Evolutionary conservation across 2,329 filamentous ascomycete genomes (phyloP), one percentile per base, ranked within the genome.

Genomic region (Fusarium mundagurra): DNA sequence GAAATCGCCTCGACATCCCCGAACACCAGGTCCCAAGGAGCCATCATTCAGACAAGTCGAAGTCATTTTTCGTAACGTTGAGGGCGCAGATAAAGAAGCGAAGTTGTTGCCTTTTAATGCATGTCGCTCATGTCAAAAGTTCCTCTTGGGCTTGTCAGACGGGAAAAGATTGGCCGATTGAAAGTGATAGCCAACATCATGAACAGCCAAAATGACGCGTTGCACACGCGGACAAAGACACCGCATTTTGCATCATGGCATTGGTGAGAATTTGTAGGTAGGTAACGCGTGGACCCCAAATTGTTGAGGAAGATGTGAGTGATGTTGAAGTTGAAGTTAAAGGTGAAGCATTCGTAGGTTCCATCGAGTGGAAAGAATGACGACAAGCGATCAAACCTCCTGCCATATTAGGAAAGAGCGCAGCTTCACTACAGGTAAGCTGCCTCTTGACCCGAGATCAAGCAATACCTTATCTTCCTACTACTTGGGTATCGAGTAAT

Each of bases 1-100:
- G 62, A 88, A 88, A 65, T 86, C 83, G 58, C 79, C 82, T 16
- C 86, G 84, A 63, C 86, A 88, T 29, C 84, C 85, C 16, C 72
- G 72, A n/a, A 88, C 84, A 12, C 77, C 72, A 0, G 86, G 86
- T 7, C 86, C 86, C 27, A 87, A 81, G 29, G 81, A 75, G 47
- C 76, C 74, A 66, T 86, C 85, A 73, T 82, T 81, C 54, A 77
- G 69, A 54, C 83, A 55, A 33, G 69, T 72, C 14, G 74, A 77
- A 55, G 34, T 72, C 77, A 79, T 79, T 20, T 41, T 36, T 34
- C 27, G 22, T 20, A 34, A 43, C 22, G 5, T 65, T 57, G 61
- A 20, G 16, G 38, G 29, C 12, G 10, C 20, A 29, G 11, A 12
- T 54, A 31, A 31, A 7, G n/a, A 29, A 31, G 33, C 47, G 41